Base-by-base conservation (phyloP, 192 early-diverging fungal species). In the Mortierella alpina region DNA sequence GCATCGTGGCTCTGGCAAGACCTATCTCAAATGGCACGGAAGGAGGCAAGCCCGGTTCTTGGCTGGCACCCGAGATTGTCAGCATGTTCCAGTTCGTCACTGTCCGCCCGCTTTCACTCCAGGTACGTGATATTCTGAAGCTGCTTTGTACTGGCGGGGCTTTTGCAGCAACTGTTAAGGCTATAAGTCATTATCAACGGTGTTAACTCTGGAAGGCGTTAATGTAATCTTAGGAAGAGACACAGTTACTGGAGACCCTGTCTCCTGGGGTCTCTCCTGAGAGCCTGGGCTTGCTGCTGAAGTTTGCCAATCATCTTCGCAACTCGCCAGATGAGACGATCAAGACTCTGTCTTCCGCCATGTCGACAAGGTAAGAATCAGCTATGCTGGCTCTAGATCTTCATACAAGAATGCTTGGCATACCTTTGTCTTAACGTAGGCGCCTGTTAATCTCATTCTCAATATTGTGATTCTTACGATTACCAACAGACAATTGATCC, bases 31-130 rank as follows among this genome's bases (percentile, higher is more conserved):
- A 82, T 55, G 86, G 87, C 13, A 84, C 75, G 1, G 82, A 63
- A 15, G 84, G 83, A 17, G 84, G 84, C 11, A 81, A 76, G 60
- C 84, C 87, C 13, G 87, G 86, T 17, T 85, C 85, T 1, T 95
- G 94, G 94, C 72, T 95, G 14, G 87, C 86, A 2, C 87, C 90
- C 13, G 94, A 95, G 75, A 84, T 92, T 8, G 73, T 89, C 60
- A 84, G 86, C 59, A 88, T 95, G 89, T 93, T 94, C 72, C 85
- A 86, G 13, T 94, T 93, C 67, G 78, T 95, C 12, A 88, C 88
- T 18, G 82, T 95, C 15, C 71, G 88, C 13, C 66, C 88, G 9
- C 85, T 95, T 55, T 68, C 83, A 6, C 72, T 84, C 39, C 64
- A 76, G 47, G 73, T 68, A 75, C 20, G 15, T n/a, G 15, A 9